phyloP scores from a whole-genome alignment of 805 yeast species.

The Saccharomycopsis fibuligera region DNA sequence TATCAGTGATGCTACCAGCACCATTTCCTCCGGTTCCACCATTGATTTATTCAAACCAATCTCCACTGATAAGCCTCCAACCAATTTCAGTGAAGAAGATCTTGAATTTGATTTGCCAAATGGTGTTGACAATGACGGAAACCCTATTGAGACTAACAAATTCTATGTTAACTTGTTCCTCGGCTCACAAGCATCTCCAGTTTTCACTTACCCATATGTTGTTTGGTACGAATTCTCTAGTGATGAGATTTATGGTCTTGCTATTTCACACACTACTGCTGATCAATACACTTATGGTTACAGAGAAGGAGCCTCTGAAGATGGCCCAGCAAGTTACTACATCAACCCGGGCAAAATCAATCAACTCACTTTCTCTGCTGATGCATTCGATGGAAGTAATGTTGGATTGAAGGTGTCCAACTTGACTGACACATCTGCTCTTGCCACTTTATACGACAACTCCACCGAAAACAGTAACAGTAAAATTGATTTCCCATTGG shows the following conservation, averaged over 20 bases:
- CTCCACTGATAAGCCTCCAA: slow-evolving; percentile 38
- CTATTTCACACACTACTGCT: slow-evolving; percentile 55
- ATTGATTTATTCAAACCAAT: slow-evolving; percentile 44
- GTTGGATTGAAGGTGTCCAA: slow-evolving; percentile 34
- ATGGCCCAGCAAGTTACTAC: slow-evolving; percentile 6
- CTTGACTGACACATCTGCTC: slow-evolving; percentile 46
- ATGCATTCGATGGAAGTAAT: slow-evolving; percentile 31
- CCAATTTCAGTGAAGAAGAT: slow-evolving; percentile 39
- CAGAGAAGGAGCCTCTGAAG: slow-evolving; percentile 26
- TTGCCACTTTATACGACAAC: slow-evolving; percentile 28
- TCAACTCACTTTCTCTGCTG: slow-evolving; percentile 29
- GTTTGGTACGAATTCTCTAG: slow-evolving; percentile 46
- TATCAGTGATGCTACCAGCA: not conserved
- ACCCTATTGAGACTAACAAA: slow-evolving; percentile 54
- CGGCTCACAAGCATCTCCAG: slow-evolving; percentile 58
- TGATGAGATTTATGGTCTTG: slow-evolving; percentile 50
- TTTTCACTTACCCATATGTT: slow-evolving; percentile 81
- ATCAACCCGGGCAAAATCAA: slow-evolving; percentile 7
- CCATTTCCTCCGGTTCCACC: slow-evolving; percentile 2
- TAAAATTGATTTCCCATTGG: slow-evolving; percentile 43
- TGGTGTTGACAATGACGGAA: slow-evolving; percentile 37
- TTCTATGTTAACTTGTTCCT: slow-evolving; percentile 69
- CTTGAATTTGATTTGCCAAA: slow-evolving; percentile 41
- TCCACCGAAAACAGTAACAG: slow-evolving; percentile 30
- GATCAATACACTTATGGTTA: slow-evolving; percentile 66